Evolutionary conservation across 805 yeast species (phyloP).

Genomic region (Saccharomyces jurei): DNA sequence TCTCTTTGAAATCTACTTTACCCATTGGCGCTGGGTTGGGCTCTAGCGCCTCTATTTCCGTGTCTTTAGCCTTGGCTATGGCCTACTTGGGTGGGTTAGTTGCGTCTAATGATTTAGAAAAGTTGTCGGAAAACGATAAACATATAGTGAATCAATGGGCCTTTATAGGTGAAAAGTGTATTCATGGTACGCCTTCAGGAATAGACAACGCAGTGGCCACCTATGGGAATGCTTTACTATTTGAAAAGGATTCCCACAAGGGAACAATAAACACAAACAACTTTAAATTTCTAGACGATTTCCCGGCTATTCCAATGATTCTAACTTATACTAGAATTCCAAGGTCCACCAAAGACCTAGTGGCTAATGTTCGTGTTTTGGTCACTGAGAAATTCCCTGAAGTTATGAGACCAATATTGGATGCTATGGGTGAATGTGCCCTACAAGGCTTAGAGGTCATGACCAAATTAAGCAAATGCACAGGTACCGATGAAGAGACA

Average conservation of each 20-base stretch:
- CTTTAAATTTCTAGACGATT: conserved; percentile 28
- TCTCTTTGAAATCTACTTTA: conserved; percentile 68
- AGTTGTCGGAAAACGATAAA: conserved; percentile 37
- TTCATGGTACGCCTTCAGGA: conserved; percentile 95
- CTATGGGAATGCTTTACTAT: conserved; percentile 91
- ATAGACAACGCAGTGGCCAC: conserved; percentile 95
- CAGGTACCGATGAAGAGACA: conserved; percentile 1
- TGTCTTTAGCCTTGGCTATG: conserved; percentile 72
- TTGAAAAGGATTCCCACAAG: conserved; percentile 46
- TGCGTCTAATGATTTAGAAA: conserved; percentile 30
- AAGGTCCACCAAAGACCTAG: conserved; percentile 76
- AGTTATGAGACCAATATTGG: conserved; percentile 51
- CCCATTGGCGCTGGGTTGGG: conserved; percentile 98
- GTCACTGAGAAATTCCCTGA: conserved; percentile 43
- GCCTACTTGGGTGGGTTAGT: conserved; percentile 52
- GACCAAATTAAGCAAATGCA: conserved; percentile 13
- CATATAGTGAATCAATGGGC: conserved; percentile 79
- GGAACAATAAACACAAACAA: conserved; percentile 5
- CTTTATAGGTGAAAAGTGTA: conserved; percentile 86
- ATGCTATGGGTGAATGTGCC: conserved; percentile 69
- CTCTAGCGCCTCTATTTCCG: conserved; percentile 84
- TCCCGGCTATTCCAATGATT: conserved; percentile 67
- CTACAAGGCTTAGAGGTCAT: conserved; percentile 42
- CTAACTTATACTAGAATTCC: conserved; percentile 85
- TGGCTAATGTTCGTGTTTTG: conserved; percentile 60